phyloP scores from a whole-genome alignment of 164 flowering plant species.

The Brasenia schreberi region DNA sequence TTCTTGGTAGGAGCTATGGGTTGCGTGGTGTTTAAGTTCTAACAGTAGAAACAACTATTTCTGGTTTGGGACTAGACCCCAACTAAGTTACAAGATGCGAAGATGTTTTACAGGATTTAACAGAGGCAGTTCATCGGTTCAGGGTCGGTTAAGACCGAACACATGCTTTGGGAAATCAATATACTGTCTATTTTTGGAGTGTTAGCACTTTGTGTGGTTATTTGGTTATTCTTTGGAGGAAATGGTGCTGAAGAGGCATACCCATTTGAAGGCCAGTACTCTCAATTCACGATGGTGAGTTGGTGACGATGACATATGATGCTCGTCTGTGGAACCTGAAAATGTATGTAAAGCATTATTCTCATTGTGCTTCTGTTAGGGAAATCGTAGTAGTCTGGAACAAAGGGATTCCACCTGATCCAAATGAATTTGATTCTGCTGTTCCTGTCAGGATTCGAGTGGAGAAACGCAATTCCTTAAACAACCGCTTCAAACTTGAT shows the following conservation, averaged over 20 bases:
- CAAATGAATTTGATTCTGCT: constrained; percentile 46
- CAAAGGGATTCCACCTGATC: constrained; percentile 48
- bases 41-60: constrained; percentile 37
- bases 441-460: constrained; percentile 62
- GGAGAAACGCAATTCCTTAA: constrained; percentile 54
- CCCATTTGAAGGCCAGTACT: constrained; percentile 38
- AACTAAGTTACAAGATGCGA: constrained; percentile 32
- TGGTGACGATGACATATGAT: constrained; percentile 72
- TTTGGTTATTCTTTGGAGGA: constrained; percentile 53
- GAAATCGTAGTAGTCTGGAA: constrained; percentile 85
- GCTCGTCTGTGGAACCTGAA: constrained; percentile 85
- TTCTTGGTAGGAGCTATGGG: constrained; percentile 49
- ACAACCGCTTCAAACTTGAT: constrained; percentile 59
- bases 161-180: constrained; percentile 28
- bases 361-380: constrained; percentile 63
- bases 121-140: constrained; percentile 23
- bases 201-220: constrained; percentile 33
- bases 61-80: constrained; percentile 31
- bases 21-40: constrained; percentile 35
- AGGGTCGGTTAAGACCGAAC: constrained; percentile 33
- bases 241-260: constrained; percentile 58
- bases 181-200: constrained; percentile 21
- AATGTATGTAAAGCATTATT: constrained; percentile 68
- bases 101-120: constrained; percentile 44
- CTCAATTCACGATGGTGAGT: constrained; percentile 61